Base-by-base conservation (phyloP, 2,329 filamentous ascomycete species). In the Pseudogymnoascus sp. region DNA sequence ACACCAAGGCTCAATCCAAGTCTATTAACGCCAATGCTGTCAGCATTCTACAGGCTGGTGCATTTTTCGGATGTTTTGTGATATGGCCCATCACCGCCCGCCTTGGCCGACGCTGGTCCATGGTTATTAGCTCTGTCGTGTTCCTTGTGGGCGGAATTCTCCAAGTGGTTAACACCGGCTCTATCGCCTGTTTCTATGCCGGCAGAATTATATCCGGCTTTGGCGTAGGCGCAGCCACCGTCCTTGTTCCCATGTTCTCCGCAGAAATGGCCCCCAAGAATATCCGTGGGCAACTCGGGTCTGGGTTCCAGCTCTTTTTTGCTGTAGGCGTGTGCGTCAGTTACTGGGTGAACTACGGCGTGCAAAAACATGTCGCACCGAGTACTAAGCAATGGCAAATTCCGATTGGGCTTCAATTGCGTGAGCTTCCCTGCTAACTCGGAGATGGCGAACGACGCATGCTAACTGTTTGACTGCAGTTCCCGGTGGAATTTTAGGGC, bases 1-100 rank as follows among this genome's bases (percentile, higher is more conserved):
- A 78, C 64, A 71, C 71, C n/a, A 69, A 71, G 9, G 67, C 68
- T 3, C 67, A 77, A 48, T 71, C 74, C 60, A 78, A 76, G 0
- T 72, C 71, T 3, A 71, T 77, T 64, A 79, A 77, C 63, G 78
- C 78, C 4, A 76, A 80, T 48, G 75, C 77, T 27, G 78, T 81
- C 17, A 77, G 78, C 2, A 77, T 82, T 33, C 79, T 81, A 62
- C 79, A 83, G 66, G 76, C 78, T 17, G 80, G 80, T 25, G 79
- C 80, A 27, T 79, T 83, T 62, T 74, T 78, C 12, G 79, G 79
- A 25, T 81, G 79, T 65, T 77, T 82, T 63, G 65, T 77, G 51
- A 75, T 81, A 63, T 81, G 78, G 75, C 79, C 79, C 0, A 60
- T 82, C 8, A 79, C 79, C 2, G 76, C 79, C 60, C 70, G 71